Evolutionary conservation across 306 rosid species (phyloP), one percentile per base, ranked within the genome.

Genomic region (Glycyrrhiza uralensis): DNA sequence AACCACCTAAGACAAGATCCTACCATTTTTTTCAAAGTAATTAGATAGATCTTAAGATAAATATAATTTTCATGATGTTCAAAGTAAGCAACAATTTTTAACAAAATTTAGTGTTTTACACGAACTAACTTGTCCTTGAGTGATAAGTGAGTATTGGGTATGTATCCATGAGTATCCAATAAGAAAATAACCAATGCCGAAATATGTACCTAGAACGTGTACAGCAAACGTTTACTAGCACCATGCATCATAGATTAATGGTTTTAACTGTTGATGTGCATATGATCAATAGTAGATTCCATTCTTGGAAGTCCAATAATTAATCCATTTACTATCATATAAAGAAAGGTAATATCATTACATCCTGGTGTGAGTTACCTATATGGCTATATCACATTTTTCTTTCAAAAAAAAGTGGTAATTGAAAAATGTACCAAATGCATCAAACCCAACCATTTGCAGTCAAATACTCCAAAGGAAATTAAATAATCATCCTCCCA

Each of bases 401-500:
- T 29, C 11, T 19, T 75, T 13, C 12, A 15, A 38, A 69, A 50
- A 23, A 22, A 50, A n/a, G n/a, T 13, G 7, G 69, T 41, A 33
- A 63, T 6, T 33, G n/a, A 70, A 69, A 62, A 7, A 75, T 54
- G 30, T 38, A 32, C 52, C 9, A 14, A 19, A 39, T n/a, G 38
- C 38, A 58, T 38, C 35, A 57, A 76, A 71, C 64, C 52, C 17
- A 19, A 51, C 29, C 23, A 61, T 51, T 46, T 69, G 41, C 30
- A 58, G 6, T 52, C 32, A 47, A 56, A 73, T 30, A 51, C n/a
- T 22, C 52, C 47, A 29, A 60, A 66, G 47, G 20, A 61, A 23
- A 45, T 7, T 26, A 39, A 55, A 72, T 46, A 47, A 49, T 9
- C 33, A 26, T 26, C 33, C 32, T 7, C 20, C 15, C 26, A 17